These are phyloP conservation scores for Curvularia sp. DNA, from an alignment of 2,329 filamentous ascomycete genomes.

Conservation along the genomic window DNA sequence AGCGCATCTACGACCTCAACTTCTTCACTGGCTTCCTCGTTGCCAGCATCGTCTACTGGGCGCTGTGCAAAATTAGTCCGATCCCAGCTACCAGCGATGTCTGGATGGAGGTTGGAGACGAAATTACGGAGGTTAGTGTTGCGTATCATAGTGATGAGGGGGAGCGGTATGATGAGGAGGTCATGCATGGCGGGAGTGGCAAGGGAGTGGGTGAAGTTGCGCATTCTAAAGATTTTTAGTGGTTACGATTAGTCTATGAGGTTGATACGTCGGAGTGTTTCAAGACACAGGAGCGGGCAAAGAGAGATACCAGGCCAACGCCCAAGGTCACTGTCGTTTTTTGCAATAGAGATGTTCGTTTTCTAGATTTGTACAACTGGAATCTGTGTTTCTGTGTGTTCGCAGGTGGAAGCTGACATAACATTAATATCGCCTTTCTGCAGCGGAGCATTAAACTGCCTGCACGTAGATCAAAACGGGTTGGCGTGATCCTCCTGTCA, in stretches of 20 bases:
- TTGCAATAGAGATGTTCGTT: not conserved
- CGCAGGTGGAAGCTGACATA: too few relatives aligned
- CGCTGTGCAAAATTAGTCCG: constrained; percentile 71
- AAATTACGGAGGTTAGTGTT: constrained; percentile 37
- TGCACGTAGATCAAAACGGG: too few relatives aligned
- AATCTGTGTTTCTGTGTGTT: too few relatives aligned
- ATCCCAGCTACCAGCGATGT: constrained; percentile 74
- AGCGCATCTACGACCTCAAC: constrained; percentile 88
- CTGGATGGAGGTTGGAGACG: constrained; percentile 77
- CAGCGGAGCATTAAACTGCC: too few relatives aligned
- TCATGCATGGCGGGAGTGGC: constrained; percentile 27
- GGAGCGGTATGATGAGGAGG: constrained; percentile 39
- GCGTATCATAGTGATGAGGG: constrained; percentile 37
- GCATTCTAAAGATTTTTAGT: constrained; percentile 21
- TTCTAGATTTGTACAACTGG: not conserved
- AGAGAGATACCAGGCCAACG: constrained; percentile 18
- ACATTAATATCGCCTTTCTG: too few relatives aligned
- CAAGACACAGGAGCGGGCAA: not conserved
- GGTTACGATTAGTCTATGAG: too few relatives aligned
- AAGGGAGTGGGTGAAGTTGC: constrained; percentile 23
- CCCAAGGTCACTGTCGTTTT: constrained; percentile 17
- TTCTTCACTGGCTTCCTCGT: constrained; percentile 87
- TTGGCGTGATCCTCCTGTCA: too few relatives aligned
- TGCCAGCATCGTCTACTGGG: constrained; percentile 70
- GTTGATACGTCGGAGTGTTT: not conserved